A percentile compares a stretch with the other conserved stretches of the same genome.
phyloP scores from a whole-genome alignment of 176 grass and related monocot species.

The Oryza brachyantha region DNA sequence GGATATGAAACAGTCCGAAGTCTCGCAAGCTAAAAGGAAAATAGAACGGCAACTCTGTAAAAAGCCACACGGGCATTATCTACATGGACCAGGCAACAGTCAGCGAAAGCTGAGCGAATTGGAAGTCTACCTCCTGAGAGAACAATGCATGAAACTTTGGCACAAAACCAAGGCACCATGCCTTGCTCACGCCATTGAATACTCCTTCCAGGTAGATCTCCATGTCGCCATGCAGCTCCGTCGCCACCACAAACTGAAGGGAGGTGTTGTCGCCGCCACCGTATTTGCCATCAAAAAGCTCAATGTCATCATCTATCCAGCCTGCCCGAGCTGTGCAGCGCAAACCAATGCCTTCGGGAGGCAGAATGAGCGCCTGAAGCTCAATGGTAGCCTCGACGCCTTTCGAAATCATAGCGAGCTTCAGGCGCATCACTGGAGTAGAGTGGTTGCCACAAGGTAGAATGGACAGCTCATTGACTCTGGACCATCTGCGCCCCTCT shows the following conservation, averaged over 20 bases:
- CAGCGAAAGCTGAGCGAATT: background rate
- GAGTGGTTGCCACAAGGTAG: background rate
- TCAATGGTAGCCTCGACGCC: background rate
- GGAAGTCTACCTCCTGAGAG: constrained; percentile 1
- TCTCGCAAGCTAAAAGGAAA: background rate
- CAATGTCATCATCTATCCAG: background rate
- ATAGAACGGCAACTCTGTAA: background rate
- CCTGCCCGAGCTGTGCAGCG: background rate
- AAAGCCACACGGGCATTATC: background rate
- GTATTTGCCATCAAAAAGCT: background rate
- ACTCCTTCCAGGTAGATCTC: background rate
- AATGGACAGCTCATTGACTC: background rate
- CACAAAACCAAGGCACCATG: background rate
- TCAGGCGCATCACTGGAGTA: background rate
- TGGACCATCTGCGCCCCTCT: background rate
- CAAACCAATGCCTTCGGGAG: background rate
- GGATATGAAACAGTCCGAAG: background rate
- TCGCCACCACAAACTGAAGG: background rate
- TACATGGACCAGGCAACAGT: constrained; percentile 1
- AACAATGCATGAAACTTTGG: background rate
- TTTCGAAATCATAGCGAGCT: background rate
- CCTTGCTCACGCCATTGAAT: background rate
- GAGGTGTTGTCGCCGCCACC: background rate
- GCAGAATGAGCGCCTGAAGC: background rate
- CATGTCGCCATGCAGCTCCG: background rate